A percentile compares a stretch with the other conserved stretches of the same genome.
phyloP scores from a whole-genome alignment of 164 flowering plant genomes.

The Hamamelis virginiana region DNA sequence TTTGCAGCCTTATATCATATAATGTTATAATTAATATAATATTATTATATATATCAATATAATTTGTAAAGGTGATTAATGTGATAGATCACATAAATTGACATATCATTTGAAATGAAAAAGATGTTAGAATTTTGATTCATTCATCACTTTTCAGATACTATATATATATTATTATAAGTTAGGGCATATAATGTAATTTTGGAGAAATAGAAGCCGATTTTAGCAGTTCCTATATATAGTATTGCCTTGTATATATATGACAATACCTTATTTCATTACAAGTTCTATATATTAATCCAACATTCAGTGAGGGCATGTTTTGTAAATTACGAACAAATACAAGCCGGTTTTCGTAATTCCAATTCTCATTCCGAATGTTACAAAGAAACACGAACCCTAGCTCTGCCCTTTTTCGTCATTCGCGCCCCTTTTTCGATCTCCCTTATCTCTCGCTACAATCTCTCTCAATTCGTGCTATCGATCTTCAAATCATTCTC shows the following conservation, averaged over 20 bases:
- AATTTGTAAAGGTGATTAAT: no score
- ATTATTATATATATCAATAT: no score
- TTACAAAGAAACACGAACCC: constrained; percentile 15
- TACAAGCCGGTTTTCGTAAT: constrained; percentile 12
- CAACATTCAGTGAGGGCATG: constrained; percentile 3
- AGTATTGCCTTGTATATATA: neutral
- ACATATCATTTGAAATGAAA: no score
- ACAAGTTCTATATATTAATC: constrained; percentile 2
- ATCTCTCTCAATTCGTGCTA: constrained; percentile 3
- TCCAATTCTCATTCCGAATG: neutral
- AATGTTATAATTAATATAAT: no score
- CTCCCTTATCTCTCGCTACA: neutral
- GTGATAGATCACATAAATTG: no score
- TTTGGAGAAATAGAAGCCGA: neutral
- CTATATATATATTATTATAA: no score
- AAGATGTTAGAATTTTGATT: no score
- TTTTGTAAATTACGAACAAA: constrained; percentile 8
- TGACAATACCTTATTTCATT: no score
- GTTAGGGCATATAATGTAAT: neutral
- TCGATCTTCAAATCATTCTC: neutral
- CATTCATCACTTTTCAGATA: no score
- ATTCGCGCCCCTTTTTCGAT: constrained; percentile 4
- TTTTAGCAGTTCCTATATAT: neutral
- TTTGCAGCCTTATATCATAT: no score
- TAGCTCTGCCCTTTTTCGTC: constrained; percentile 17